Percentiles rank a stretch among this genome's conserved stretches.
phyloP scores from a whole-genome alignment of 306 rosid species.

The Prunus kanzakura region DNA sequence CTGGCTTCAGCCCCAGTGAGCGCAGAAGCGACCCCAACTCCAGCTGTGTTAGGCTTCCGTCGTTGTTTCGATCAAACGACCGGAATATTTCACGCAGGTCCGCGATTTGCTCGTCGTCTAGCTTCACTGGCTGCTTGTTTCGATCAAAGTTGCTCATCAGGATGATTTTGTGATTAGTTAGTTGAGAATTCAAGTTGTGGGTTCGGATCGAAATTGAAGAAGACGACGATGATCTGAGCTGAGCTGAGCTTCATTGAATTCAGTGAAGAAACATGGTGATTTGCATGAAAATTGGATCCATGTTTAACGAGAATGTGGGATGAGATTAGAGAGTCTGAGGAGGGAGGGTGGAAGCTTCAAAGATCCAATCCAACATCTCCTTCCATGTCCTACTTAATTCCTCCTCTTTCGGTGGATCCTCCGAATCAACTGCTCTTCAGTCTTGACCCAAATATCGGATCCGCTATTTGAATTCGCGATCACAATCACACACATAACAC shows the following conservation, averaged over 20 bases:
- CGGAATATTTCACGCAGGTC: conserved; percentile 79
- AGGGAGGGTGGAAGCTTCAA: too few relatives aligned
- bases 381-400: background rate
- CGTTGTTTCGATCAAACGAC: conserved; percentile 83
- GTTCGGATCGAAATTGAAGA: conserved; percentile 1
- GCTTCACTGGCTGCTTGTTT: conserved; percentile 45
- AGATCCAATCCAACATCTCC: conserved; percentile 13
- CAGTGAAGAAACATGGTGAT: background rate
- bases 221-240: background rate
- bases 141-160: conserved; percentile 41
- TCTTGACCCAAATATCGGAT: conserved; percentile 33
- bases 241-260: background rate
- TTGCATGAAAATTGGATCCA: background rate
- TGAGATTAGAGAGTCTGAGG: background rate
- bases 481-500: background rate
- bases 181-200: background rate
- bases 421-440: conserved; percentile 14
- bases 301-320: background rate
- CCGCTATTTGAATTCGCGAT: conserved; percentile 9
- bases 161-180: background rate
- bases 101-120: conserved; percentile 80
- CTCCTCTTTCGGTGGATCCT: conserved; percentile 22
- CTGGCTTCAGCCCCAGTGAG: conserved; percentile 80
- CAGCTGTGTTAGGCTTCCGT: conserved; percentile 81
- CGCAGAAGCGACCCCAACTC: conserved; percentile 82